Conservation (phyloP, 2,329 filamentous ascomycete species). For the Calonectria honghensis region DNA sequence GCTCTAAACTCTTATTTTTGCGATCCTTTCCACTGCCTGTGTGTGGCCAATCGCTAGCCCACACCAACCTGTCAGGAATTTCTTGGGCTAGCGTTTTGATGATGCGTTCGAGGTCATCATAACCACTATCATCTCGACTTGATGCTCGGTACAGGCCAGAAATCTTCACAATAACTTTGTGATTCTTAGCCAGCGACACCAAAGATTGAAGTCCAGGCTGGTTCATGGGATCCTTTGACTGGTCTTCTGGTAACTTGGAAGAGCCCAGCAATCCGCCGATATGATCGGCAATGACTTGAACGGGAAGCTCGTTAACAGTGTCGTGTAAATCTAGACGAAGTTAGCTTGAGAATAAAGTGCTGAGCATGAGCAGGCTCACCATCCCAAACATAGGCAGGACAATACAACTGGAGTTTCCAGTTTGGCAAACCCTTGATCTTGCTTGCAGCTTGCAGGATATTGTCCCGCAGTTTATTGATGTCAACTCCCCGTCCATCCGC, state of each 20-base stretch:
- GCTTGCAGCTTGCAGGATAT: background rate
- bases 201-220: constrained; percentile 26
- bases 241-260: background rate
- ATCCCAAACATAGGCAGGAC: constrained; percentile 28
- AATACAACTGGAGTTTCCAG: constrained; percentile 22
- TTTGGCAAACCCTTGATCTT: constrained; percentile 17
- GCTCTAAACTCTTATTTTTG: background rate
- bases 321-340: background rate
- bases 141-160: constrained; percentile 20
- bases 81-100: background rate
- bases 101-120: constrained; percentile 21
- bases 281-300: constrained; percentile 32
- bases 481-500: constrained; percentile 6
- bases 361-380: background rate
- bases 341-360: background rate
- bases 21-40: constrained; percentile 25
- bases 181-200: constrained; percentile 3
- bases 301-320: constrained; percentile 14
- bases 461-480: background rate
- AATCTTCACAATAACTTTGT: constrained; percentile 30
- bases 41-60: constrained; percentile 32
- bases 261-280: constrained; percentile 19
- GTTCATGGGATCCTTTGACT: background rate
- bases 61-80: constrained; percentile 8
- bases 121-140: background rate